These are phyloP conservation scores for Pseudevernia furfuracea DNA, from an alignment of 495 filamentous ascomycete species.

Conservation along the genomic window DNA sequence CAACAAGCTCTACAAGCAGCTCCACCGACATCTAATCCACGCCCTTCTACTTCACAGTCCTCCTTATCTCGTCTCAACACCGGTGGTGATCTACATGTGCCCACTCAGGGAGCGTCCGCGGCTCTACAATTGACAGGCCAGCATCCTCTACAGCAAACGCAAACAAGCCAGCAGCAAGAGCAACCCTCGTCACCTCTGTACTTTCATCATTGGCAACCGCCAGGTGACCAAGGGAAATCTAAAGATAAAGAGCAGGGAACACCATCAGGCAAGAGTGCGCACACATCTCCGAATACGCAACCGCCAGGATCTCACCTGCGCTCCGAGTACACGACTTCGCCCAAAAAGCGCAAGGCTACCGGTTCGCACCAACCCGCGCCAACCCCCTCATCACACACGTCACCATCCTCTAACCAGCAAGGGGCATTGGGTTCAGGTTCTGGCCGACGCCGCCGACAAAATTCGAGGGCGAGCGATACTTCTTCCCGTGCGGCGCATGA, in stretches of 20 bases:
- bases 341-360: conserved; percentile 40
- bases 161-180: conserved; percentile 48
- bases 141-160: conserved; percentile 44
- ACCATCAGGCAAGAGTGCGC: conserved; percentile 29
- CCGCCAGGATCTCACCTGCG: conserved; percentile 29
- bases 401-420: conserved; percentile 27
- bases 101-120: conserved; percentile 35
- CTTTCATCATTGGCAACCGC: conserved; percentile 90
- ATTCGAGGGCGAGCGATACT: conserved; percentile 62
- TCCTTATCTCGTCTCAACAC: conserved; percentile 48
- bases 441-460: conserved; percentile 55
- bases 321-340: conserved; percentile 34
- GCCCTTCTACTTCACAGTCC: conserved; percentile 34
- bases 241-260: conserved; percentile 30
- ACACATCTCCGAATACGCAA: conserved; percentile 27
- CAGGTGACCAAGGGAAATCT: conserved; percentile 49
- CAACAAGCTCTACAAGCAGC: conserved; percentile 28
- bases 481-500: conserved; percentile 29
- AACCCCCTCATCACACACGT: conserved; percentile 31
- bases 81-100: conserved; percentile 49
- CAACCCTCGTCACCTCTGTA: conserved; percentile 63
- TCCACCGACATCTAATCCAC: conserved; percentile 29
- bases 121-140: conserved; percentile 28
- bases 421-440: conserved; percentile 44
- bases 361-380: conserved; percentile 36